Percentiles rank a stretch among this genome's conserved stretches.
phyloP scores from a whole-genome alignment of 1,284 basidiomycete species.

The Marasmius tenuissimus region DNA sequence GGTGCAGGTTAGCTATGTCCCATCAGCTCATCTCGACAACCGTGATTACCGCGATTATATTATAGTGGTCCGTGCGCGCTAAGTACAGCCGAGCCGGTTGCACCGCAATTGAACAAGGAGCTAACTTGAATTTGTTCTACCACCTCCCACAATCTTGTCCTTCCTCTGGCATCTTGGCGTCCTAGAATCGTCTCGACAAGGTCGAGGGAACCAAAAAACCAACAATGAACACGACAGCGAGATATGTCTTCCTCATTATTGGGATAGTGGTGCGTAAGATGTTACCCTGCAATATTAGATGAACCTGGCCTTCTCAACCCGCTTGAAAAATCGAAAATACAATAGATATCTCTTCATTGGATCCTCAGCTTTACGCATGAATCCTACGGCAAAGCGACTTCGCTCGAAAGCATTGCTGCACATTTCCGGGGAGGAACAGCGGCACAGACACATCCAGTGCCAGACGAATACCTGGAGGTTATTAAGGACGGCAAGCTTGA shows the following conservation, averaged over 20 bases:
- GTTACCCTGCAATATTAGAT: neutral
- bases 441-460: slow-evolving; percentile 1
- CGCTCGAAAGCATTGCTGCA: slow-evolving; percentile 15
- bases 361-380: slow-evolving; percentile 16
- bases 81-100: too few species aligned
- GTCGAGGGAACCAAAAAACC: neutral
- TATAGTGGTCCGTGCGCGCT: too few species aligned
- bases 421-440: slow-evolving; percentile 5
- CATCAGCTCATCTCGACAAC: too few species aligned
- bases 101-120: too few species aligned
- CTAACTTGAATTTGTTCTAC: neutral
- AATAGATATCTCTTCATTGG: slow-evolving; percentile 10
- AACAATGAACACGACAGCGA: slow-evolving; percentile 1
- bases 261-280: neutral
- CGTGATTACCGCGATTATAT: too few species aligned
- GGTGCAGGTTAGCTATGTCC: neutral
- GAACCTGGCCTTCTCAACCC: neutral
- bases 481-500: neutral
- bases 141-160: neutral
- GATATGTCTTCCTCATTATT: neutral
- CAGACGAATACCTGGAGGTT: slow-evolving; percentile 1
- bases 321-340: neutral
- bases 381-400: slow-evolving; percentile 21
- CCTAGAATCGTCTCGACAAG: neutral
- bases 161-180: neutral